Evolutionary conservation across 139 green algal species (phyloP), one percentile per base, ranked within the genome.

Genomic region (Pycnococcus provasolii): DNA sequence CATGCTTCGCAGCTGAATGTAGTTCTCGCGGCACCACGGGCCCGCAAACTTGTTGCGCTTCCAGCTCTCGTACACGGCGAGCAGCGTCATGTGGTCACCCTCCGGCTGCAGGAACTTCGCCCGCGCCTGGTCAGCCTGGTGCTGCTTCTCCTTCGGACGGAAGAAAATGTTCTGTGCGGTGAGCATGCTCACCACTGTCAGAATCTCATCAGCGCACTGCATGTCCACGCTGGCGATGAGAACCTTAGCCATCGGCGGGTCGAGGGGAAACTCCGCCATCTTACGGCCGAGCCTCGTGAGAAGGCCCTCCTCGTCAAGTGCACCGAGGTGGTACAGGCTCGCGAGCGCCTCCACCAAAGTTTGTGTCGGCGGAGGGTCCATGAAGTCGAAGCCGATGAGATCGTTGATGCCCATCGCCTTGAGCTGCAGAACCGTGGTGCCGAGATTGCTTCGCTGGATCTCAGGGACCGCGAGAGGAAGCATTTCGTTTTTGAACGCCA

Each of bases 321-420:
- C 91, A 1, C 87, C 89, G 63, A 97, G 86, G 77, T 97, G 96
- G 83, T 96, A 97, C 66, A 97, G 83, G 80, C 91, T 80, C 78
- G 96, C 90, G 65, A 97, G 86, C 0, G 91, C 91, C 5, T 72
- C 80, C 42, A 85, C 70, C 15, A 85, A 65, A 13, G 77, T 78
- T 53, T 78, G 73, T 43, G 74, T 65, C 9, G 91, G 87, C 8
- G 92, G 92, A 0, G 91, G 90, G 80, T 98, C 92, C 92, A 98
- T 98, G 84, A 98, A 98, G 84, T 97, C 92, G 75, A 98, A 98
- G 57, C 78, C 80, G 50, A 97, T 77, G 53, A 98, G 81, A 79
- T 98, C 91, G 77, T 98, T 97, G 82, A 98, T 98, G 68, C 92
- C 76, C 58, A 82, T 44, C 26, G 72, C 76, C 50, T 62, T 62